Conservation (phyloP, 208 protist species). For the Trypanosoma melophagium region DNA sequence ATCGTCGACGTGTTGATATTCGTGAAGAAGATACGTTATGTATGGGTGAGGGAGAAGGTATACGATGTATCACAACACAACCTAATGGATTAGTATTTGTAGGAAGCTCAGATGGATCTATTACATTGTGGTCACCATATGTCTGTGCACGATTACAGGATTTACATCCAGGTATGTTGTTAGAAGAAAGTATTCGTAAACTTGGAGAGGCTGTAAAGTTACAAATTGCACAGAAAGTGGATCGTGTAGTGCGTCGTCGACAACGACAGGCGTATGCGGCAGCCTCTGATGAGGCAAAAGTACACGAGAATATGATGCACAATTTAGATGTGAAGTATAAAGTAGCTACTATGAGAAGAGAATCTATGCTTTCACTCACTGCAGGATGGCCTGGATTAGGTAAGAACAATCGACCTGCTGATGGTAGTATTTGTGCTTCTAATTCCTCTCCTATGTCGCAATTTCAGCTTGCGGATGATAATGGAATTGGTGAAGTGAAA, state of each 20-base stretch:
- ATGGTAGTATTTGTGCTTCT: neutral
- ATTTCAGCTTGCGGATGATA: too few species aligned
- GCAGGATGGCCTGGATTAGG: neutral
- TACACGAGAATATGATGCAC: constrained; percentile 27
- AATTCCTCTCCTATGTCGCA: too few species aligned
- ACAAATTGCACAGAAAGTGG: constrained; percentile 47
- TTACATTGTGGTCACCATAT: constrained; percentile 74
- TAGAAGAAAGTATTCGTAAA: constrained; percentile 38
- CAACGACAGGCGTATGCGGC: constrained; percentile 34
- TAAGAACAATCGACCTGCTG: neutral
- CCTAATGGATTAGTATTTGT: constrained; percentile 71
- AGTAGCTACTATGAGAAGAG: constrained; percentile 14
- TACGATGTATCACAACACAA: constrained; percentile 54
- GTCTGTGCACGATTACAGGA: constrained; percentile 59
- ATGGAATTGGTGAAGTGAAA: too few species aligned
- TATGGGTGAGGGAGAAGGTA: constrained; percentile 9
- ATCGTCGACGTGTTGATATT: constrained; percentile 37
- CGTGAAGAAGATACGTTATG: constrained; percentile 19
- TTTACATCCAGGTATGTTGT: constrained; percentile 51
- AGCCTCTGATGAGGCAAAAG: neutral
- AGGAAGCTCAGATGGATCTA: constrained; percentile 59
- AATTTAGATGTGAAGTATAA: constrained; percentile 30
- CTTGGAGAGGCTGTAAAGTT: constrained; percentile 42
- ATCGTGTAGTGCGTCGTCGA: constrained; percentile 33
- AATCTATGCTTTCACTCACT: neutral